phyloP scores from a whole-genome alignment of 1,139 yeast genomes.

The Pneumocystis oryctolagi region DNA sequence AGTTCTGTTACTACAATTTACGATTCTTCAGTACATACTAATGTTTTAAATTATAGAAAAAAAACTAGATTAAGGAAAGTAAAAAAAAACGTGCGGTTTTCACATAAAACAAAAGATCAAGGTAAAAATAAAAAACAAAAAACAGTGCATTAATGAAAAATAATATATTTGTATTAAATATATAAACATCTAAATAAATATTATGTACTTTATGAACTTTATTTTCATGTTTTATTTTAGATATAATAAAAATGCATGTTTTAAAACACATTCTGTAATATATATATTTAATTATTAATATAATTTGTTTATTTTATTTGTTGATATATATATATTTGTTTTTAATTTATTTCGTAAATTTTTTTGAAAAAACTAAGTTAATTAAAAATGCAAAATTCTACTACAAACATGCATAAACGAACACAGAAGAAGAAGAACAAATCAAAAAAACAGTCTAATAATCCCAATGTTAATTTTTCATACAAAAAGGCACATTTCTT shows the following conservation, averaged over 20 bases:
- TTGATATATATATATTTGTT: not conserved
- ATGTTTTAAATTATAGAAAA: not conserved
- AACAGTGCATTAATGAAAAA: not conserved
- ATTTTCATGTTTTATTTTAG: slow-evolving; percentile 4
- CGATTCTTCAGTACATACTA: not conserved
- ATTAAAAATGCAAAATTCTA: too few species aligned
- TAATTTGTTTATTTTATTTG: too few species aligned
- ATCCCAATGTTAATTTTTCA: not conserved
- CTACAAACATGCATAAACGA: too few species aligned
- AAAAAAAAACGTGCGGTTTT: not conserved
- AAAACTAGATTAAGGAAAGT: not conserved
- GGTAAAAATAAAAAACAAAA: not conserved
- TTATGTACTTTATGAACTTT: slow-evolving; percentile 23
- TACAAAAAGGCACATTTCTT: not conserved
- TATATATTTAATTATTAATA: too few species aligned
- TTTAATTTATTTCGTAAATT: too few species aligned
- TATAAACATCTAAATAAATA: slow-evolving; percentile 6
- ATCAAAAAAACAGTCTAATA: not conserved
- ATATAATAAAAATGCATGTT: not conserved
- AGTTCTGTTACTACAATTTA: not conserved
- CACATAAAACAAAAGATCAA: not conserved
- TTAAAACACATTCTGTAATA: too few species aligned
- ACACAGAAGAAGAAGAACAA: not conserved
- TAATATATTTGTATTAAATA: not conserved
- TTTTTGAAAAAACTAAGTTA: too few species aligned